Percentiles rank a stretch among this genome's conserved stretches.
phyloP scores from a whole-genome alignment of 169 alveolate genomes.

The Babesia ovata region DNA sequence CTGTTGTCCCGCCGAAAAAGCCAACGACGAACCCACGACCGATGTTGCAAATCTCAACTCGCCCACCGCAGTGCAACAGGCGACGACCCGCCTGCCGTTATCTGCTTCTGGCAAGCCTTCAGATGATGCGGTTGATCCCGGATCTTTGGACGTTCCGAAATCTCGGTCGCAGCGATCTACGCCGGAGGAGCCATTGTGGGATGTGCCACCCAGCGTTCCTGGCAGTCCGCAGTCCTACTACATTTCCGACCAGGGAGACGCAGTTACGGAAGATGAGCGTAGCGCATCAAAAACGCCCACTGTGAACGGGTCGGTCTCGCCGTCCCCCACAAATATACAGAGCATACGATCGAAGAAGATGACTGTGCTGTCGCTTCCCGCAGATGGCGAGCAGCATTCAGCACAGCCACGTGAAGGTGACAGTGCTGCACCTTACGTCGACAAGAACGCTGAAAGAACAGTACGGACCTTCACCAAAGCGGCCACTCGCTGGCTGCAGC shows the following conservation, averaged over 20 bases:
- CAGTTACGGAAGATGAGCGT: neutral
- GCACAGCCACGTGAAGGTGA: neutral
- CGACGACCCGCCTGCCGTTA: neutral
- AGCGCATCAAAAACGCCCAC: neutral
- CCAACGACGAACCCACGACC: too few relatives aligned
- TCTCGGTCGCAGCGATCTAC: neutral
- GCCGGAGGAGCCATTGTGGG: neutral
- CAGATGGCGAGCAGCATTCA: neutral
- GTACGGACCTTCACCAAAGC: slow-evolving; percentile 18
- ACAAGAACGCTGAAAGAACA: slow-evolving; percentile 11
- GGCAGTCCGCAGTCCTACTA: neutral
- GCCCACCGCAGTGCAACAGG: neutral
- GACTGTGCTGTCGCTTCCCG: too few relatives aligned
- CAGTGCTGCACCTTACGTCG: neutral
- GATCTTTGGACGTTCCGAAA: neutral
- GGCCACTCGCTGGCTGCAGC: neutral
- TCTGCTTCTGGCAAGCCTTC: too few relatives aligned
- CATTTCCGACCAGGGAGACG: too few relatives aligned
- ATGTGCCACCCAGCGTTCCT: neutral
- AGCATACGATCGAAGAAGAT: too few relatives aligned
- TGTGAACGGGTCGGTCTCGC: neutral
- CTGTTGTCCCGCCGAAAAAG: too few relatives aligned
- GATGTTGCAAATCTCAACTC: too few relatives aligned
- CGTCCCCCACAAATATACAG: too few relatives aligned
- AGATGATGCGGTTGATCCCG: too few relatives aligned